Conservation (phyloP, 2,329 filamentous ascomycete genomes). For the Neodidymelliopsis sp. region DNA sequence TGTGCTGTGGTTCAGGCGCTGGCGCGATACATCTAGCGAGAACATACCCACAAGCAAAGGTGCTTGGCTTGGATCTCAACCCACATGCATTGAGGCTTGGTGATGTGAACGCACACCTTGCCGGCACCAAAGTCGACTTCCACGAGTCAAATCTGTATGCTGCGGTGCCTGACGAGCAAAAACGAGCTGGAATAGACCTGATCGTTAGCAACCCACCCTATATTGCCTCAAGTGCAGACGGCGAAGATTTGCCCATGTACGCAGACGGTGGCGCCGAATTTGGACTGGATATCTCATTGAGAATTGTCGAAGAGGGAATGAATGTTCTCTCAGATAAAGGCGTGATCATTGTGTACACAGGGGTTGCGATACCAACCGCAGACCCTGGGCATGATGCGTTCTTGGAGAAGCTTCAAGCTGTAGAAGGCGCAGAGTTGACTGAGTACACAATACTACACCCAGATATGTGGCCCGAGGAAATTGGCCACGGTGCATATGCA, state of each 20-base stretch:
- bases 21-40: conserved; percentile 35
- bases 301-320: conserved; percentile 31
- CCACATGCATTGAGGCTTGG: conserved; percentile 27
- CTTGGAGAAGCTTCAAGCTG: conserved; percentile 23
- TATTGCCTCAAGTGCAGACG: conserved; percentile 31
- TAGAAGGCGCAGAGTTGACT: conserved; percentile 20
- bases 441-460: conserved; percentile 34
- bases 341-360: conserved; percentile 32
- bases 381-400: conserved; percentile 29
- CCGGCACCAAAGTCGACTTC: conserved; percentile 21
- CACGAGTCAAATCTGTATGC: conserved; percentile 31
- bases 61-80: conserved; percentile 32
- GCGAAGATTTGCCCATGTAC: conserved; percentile 32
- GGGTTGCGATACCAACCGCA: conserved; percentile 28
- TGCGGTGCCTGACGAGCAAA: conserved; percentile 18
- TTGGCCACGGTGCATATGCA: conserved; percentile 30
- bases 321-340: conserved; percentile 24
- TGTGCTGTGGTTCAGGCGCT: conserved; percentile 35
- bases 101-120: conserved; percentile 26
- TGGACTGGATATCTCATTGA: conserved; percentile 31
- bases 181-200: conserved; percentile 23
- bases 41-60: conserved; percentile 25
- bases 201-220: conserved; percentile 38
- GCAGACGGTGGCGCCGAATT: conserved; percentile 34
- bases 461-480: conserved; percentile 38